These are phyloP conservation scores for Picocystis sp. DNA, from an alignment of 163 green algal species.

Conservation along the genomic window DNA sequence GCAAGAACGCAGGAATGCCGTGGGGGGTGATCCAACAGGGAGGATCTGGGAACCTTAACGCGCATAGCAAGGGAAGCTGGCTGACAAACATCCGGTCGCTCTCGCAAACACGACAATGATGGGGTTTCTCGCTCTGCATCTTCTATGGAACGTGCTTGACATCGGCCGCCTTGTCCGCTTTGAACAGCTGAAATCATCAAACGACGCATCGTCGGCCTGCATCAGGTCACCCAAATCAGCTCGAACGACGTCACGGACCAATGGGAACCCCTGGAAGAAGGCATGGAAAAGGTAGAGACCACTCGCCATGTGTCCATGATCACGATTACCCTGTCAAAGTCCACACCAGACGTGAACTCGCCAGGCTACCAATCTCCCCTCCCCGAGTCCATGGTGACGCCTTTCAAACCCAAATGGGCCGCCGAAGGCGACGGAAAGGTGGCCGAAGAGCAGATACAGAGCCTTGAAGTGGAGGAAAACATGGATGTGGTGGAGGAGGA, in stretches of 20 bases:
- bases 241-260: slow-evolving; percentile 53
- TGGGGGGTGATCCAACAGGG: no score
- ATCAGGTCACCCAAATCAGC: slow-evolving; percentile 49
- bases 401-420: slow-evolving; percentile 2
- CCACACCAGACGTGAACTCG: slow-evolving; percentile 30
- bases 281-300: slow-evolving; percentile 33
- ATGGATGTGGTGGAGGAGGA: no score
- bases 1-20: no score
- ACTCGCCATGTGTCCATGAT: slow-evolving; percentile 37
- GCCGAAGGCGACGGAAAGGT: background rate
- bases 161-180: background rate
- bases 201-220: slow-evolving; percentile 46
- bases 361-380: slow-evolving; percentile 61
- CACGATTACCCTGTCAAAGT: slow-evolving; percentile 37
- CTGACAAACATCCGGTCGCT: no score
- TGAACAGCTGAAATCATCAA: slow-evolving; percentile 64
- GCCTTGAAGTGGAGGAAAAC: no score
- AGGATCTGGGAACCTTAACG: no score
- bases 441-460: no score
- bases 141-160: no score
- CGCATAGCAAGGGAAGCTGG: no score
- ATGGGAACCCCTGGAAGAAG: slow-evolving; percentile 71
- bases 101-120: no score
- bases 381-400: slow-evolving; percentile 39
- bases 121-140: no score